Percentiles rank a stretch among this genome's conserved stretches.
Evolutionary conservation across 2,329 filamentous ascomycete genomes (phyloP).

Genomic region (Clonostachys rosea): DNA sequence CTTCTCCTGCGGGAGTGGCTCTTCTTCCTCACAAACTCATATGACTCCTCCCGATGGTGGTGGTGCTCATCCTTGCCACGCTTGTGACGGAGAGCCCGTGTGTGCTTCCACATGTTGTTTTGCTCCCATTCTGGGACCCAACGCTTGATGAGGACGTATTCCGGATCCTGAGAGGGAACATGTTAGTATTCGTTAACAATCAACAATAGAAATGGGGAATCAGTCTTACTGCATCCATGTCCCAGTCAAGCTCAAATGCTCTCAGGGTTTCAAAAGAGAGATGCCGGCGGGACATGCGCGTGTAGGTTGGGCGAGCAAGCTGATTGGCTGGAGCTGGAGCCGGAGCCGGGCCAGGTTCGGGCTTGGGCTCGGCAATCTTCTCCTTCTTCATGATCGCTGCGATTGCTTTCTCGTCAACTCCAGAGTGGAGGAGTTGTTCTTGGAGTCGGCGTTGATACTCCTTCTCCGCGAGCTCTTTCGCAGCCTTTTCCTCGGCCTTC

Average conservation of each 20-base stretch:
- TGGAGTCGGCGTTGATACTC: slow-evolving; percentile 52
- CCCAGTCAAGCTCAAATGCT: slow-evolving; percentile 50
- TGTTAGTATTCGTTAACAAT: slow-evolving; percentile 19
- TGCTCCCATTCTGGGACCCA: slow-evolving; percentile 71
- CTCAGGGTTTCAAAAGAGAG: slow-evolving; percentile 58
- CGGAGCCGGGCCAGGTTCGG: background rate
- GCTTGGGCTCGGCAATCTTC: slow-evolving; percentile 27
- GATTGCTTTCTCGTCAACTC: slow-evolving; percentile 55
- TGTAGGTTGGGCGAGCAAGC: slow-evolving; percentile 48
- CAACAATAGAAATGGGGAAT: background rate
- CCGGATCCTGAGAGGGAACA: slow-evolving; percentile 45
- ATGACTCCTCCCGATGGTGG: slow-evolving; percentile 37
- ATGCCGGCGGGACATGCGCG: slow-evolving; percentile 57
- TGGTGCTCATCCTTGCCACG: slow-evolving; percentile 36
- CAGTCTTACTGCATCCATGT: slow-evolving; percentile 47
- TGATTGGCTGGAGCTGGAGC: slow-evolving; percentile 3
- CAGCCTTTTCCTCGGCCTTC: slow-evolving; percentile 37
- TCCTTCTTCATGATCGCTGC: slow-evolving; percentile 54
- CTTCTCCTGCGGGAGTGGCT: slow-evolving; percentile 41
- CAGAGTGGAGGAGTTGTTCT: slow-evolving; percentile 53
- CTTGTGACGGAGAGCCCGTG: slow-evolving; percentile 56
- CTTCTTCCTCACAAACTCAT: slow-evolving; percentile 56
- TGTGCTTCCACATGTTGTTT: slow-evolving; percentile 69
- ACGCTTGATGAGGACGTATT: slow-evolving; percentile 68
- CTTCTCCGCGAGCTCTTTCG: slow-evolving; percentile 42